phyloP scores from a whole-genome alignment of 768 basidiomycete genomes.

The Suillus weaverae region DNA sequence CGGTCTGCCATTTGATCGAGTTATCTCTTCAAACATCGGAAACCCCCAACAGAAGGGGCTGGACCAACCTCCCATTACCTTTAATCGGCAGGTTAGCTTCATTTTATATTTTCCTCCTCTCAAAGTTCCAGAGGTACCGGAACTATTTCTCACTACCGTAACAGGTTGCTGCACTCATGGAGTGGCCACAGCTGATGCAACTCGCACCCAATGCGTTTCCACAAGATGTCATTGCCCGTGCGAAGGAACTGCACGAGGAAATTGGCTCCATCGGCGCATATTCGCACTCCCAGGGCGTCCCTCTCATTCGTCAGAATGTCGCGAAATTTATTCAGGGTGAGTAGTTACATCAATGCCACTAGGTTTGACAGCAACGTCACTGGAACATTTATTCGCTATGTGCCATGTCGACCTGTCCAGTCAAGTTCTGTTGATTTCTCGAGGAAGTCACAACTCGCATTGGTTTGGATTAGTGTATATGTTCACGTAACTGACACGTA shows the following conservation, averaged over 20 bases:
- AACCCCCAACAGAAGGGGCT: conserved; percentile 97
- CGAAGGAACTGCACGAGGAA: conserved; percentile 74
- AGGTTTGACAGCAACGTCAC: neutral
- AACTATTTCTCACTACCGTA: conserved; percentile 10
- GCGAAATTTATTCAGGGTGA: conserved; percentile 86
- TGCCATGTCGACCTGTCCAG: neutral
- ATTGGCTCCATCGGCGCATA: conserved; percentile 95
- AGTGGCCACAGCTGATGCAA: conserved; percentile 84
- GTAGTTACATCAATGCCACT: conserved; percentile 19
- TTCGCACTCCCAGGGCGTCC: conserved; percentile 92
- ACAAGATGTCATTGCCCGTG: conserved; percentile 79
- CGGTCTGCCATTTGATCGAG: conserved; percentile 77
- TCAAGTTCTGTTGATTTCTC: neutral
- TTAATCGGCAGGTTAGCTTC: conserved; percentile 78
- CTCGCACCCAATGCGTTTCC: conserved; percentile 82
- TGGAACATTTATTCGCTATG: neutral
- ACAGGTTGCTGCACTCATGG: conserved; percentile 87
- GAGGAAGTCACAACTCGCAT: neutral
- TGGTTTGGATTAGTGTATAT: neutral
- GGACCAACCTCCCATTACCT: conserved; percentile 91
- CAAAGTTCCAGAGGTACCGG: neutral
- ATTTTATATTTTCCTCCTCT: neutral
- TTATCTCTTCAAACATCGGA: conserved; percentile 96
- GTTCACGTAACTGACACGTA: neutral
- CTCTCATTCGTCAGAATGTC: conserved; percentile 82